Percentiles rank a stretch among this genome's conserved stretches.
These are phyloP conservation scores for Yamadazyma jaroonii DNA, from an alignment of 1,139 yeast genomes.

Conservation along the genomic window DNA sequence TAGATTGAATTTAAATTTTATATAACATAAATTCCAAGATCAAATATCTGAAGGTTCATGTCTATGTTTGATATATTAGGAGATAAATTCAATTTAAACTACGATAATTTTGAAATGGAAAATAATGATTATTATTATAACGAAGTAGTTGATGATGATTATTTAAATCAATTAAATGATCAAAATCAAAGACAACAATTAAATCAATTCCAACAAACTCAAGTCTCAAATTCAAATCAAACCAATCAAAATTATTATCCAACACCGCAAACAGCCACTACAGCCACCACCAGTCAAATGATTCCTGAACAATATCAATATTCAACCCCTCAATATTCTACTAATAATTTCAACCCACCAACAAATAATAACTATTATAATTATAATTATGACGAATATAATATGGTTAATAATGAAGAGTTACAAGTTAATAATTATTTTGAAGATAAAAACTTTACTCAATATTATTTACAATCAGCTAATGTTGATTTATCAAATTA, in stretches of 20 bases:
- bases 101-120: slow-evolving; percentile 13
- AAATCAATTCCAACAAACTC: background rate
- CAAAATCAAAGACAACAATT: background rate
- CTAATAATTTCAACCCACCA: no score
- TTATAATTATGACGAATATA: background rate
- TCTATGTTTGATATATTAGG: slow-evolving; percentile 14
- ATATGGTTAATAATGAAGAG: background rate
- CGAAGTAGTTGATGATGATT: slow-evolving; percentile 8
- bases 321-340: background rate
- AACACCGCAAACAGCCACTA: background rate
- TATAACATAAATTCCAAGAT: no score
- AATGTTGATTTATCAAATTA: slow-evolving; percentile 12
- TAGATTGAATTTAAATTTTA: no score
- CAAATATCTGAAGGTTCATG: background rate
- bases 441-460: slow-evolving; percentile 2
- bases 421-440: background rate
- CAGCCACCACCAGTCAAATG: background rate
- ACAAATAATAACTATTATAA: background rate
- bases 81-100: slow-evolving; percentile 7
- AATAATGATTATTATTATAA: slow-evolving; percentile 11
- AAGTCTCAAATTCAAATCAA: background rate
- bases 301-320: background rate
- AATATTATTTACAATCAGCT: slow-evolving; percentile 7
- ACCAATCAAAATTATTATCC: background rate
- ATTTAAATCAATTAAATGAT: slow-evolving; percentile 8